Evolutionary conservation across 345 rosid genomes (phyloP), one percentile per base, ranked within the genome.

Genomic region (Eucalyptus curtisii): DNA sequence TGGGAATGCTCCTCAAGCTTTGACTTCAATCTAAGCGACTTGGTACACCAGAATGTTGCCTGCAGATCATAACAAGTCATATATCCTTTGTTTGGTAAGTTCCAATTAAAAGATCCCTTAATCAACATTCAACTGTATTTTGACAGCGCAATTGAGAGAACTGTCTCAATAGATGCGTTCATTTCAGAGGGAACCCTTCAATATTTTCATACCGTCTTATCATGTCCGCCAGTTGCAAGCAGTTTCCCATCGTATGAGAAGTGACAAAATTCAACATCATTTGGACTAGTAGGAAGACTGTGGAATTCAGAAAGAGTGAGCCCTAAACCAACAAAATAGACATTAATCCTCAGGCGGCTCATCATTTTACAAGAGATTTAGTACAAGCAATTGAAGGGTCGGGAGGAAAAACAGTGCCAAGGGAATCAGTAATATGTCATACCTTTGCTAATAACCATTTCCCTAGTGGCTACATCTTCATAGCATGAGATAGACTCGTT

Each of bases 241-340:
- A 95, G 90, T 87, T 95, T 94, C 87, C 98, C 98, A 89, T 95
- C 94, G 4, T 94, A 89, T 42, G 98, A 96, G 93, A 95, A 96
- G 91, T 96, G 94, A 85, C 97, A 96, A 87, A 94, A 92, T 89
- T 95, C 96, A 89, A 94, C 86, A 90, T 93, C 90, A 87, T 88
- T 90, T 79, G 88, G 90, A 88, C 95, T 93, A 57, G 94, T 91
- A 25, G 90, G 49, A 89, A 96, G 89, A 90, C 12, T 86, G 49
- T 68, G 92, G 82, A 95, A 86, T 90, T 94, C 97, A 85, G 93
- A 88, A 87, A 95, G 90, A 87, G 93, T 57, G 84, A 91, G 86
- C 66, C 96, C 98, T 96, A 64, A 44, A 53, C 57, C 47, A 55
- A 86, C 86, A 81, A 37, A 90, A 84, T 45, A 66, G 40, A 49